phyloP scores from a whole-genome alignment of 352 stramenopile species.

The Globisporangium okanoganense region DNA sequence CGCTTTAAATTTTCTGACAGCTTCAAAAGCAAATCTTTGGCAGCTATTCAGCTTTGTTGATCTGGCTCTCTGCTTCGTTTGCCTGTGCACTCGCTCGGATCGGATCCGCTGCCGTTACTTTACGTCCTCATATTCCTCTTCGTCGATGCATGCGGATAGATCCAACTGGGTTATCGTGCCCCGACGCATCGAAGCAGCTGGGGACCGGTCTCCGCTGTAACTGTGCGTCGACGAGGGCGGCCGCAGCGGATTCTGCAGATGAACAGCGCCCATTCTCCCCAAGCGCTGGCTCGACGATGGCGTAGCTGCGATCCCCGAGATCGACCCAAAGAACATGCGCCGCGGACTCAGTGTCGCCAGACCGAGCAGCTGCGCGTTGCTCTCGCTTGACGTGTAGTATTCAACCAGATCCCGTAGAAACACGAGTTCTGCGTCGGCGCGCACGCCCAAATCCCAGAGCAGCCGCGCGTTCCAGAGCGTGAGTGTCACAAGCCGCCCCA shows the following conservation, averaged over 20 bases:
- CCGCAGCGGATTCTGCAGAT: not conserved
- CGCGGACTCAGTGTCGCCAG: not conserved
- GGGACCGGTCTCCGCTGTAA: not conserved
- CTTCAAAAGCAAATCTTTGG: no score
- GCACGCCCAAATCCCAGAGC: conserved; percentile 28
- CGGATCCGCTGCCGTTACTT: not conserved
- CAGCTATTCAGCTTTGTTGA: no score
- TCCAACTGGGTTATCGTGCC: not conserved
- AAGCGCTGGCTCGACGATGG: not conserved
- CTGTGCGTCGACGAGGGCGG: not conserved
- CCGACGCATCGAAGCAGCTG: not conserved
- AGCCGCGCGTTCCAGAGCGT: conserved; percentile 24
- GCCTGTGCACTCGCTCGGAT: not conserved
- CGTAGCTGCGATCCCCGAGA: not conserved
- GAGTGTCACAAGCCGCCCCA: conserved; percentile 23
- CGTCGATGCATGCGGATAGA: not conserved
- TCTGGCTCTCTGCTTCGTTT: not conserved
- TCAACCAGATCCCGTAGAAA: conserved; percentile 24
- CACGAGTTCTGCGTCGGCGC: conserved; percentile 21
- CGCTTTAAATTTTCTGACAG: no score
- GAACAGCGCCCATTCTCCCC: not conserved
- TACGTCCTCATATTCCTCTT: not conserved
- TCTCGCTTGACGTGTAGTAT: conserved; percentile 18
- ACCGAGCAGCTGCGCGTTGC: conserved; percentile 4
- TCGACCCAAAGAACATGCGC: conserved; percentile 1